Conservation (phyloP, 352 stramenopile species). For the Phytophthora tentaculata region DNA sequence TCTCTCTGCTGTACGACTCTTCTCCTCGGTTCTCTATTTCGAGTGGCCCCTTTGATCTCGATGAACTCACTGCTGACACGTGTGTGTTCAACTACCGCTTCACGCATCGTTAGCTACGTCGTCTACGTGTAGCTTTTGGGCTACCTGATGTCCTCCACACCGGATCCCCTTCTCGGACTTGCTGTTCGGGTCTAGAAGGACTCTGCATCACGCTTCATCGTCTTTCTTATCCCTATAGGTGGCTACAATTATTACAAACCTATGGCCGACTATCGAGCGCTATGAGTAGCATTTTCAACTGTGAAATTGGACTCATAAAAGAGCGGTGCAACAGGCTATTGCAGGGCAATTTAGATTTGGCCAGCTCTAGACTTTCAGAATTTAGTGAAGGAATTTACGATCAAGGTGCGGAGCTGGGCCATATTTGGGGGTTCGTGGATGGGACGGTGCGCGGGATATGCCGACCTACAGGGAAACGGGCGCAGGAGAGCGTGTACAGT, state of each 20-base stretch:
- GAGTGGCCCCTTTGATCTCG: not conserved
- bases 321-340: not conserved
- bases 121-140: not conserved
- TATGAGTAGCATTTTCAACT: constrained; percentile 2
- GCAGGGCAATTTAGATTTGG: not conserved
- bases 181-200: not conserved
- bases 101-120: not conserved
- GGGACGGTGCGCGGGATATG: not conserved
- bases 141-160: not conserved
- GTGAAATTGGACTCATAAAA: not conserved
- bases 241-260: not conserved
- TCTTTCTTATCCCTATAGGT: not conserved
- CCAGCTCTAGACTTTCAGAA: not conserved
- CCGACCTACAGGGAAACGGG: not conserved
- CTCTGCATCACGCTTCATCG: not conserved
- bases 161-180: not conserved
- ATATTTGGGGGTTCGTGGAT: not conserved
- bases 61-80: not conserved
- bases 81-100: not conserved
- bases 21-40: not conserved
- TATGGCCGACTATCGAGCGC: not conserved
- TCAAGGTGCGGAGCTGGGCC: not conserved
- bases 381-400: not conserved
- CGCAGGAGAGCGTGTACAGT: not conserved
- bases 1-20: not conserved